These are phyloP conservation scores for Neurospora sp. DNA, from an alignment of 495 filamentous ascomycete species.

Conservation along the genomic window DNA sequence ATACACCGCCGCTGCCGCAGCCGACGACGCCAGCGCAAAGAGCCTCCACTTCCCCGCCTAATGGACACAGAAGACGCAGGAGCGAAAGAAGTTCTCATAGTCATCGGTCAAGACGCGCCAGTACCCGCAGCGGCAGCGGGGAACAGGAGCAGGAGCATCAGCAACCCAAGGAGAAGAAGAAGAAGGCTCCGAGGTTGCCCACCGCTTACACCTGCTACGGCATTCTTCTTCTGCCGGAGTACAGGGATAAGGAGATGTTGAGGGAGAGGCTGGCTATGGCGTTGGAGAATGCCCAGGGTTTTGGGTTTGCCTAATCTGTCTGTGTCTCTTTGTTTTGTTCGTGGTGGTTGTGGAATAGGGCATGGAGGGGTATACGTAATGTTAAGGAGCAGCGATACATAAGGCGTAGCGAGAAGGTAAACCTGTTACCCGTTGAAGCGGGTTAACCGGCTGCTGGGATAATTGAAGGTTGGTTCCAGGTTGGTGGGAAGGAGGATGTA, in stretches of 20 bases:
- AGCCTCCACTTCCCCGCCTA: neutral
- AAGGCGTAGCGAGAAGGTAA: neutral
- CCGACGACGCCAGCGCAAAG: neutral
- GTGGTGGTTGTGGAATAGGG: neutral
- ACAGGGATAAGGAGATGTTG: constrained; percentile 56
- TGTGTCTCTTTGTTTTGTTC: neutral
- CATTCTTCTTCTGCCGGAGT: constrained; percentile 74
- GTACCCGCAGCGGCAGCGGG: neutral
- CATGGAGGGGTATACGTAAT: neutral
- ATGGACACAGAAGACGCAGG: neutral
- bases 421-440: neutral
- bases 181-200: constrained; percentile 44
- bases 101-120: neutral
- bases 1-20: neutral
- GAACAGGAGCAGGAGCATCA: neutral
- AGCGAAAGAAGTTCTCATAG: neutral
- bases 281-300: constrained; percentile 85
- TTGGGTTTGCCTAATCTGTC: constrained; percentile 51
- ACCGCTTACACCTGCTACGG: constrained; percentile 87
- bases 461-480: neutral
- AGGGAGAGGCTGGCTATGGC: constrained; percentile 67
- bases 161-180: constrained; percentile 19
- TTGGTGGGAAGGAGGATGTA: neutral
- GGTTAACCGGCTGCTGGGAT: neutral
- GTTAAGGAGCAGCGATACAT: neutral